Base-by-base conservation (phyloP, 2,329 filamentous ascomycete species). In the Cordyceps fumosorosea region DNA sequence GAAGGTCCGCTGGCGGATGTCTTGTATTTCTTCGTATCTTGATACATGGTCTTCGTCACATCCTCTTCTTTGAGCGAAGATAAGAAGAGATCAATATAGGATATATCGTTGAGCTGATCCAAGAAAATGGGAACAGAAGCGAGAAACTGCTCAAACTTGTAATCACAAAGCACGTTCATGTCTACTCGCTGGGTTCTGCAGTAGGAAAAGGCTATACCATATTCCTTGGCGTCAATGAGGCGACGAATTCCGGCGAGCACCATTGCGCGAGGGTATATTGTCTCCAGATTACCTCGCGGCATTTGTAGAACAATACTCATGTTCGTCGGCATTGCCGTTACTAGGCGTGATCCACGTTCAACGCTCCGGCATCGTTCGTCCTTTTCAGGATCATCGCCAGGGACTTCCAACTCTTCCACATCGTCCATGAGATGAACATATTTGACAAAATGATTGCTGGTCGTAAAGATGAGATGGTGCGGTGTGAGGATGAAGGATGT, bases 141-240 rank as follows among this genome's bases (percentile, higher is more conserved):
- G 72, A 97, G 81, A 71, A 99, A 97, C 67, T 96, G 90, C 44
- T 87, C 81, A 0, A 93, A 91, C n/a, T 87, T 86, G 75, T 98
- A 91, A 70, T 99, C 95, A 70, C 96, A 93, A 2, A 99, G 79
- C 64, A 99, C 93, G 70, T 99, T 99, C 89, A 98, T 93, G 70
- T 99, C 95, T 0, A 99, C 95, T 67, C 96, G 86, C 72, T 99
- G 96, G 24, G 88, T 93, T 56, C 95, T 87, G 72, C 95, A 98
- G 65, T 91, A 88, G 24, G 89, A 79, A 72, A 97, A 99, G 0
- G 95, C 95, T 57, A 84, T 85, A 55, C 83, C 85, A 70, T 97
- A 99, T 68, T 95, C 86, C 72, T 89, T 90, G 48, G 84, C 80
- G 60, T 92, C 89, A 57, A 99, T 90, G 57, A 89, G 85, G 56